Percentiles rank a stretch among this genome's conserved stretches.
Conservation (phyloP, 495 filamentous ascomycete species). For the Penicillium maclennaniae region DNA sequence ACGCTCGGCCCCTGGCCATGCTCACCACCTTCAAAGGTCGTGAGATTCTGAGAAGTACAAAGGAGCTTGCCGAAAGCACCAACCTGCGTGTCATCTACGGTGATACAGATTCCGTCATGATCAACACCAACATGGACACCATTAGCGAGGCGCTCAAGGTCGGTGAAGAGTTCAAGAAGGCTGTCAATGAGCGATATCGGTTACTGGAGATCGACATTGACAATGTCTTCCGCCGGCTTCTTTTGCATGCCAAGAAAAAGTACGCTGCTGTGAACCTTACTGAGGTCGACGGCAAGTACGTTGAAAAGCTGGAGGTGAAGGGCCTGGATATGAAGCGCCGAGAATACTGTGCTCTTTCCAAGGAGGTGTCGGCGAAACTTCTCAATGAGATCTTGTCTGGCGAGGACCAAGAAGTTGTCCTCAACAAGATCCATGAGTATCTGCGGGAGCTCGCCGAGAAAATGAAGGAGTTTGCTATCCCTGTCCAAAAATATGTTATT, state of each 20-base stretch:
- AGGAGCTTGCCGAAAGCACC: conserved; percentile 86
- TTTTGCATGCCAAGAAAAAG: conserved; percentile 98
- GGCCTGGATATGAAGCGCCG: conserved; percentile 95
- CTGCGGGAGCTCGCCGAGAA: conserved; percentile 74
- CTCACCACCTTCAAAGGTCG: conserved; percentile 96
- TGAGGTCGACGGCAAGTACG: conserved; percentile 80
- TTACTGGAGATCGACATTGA: conserved; percentile 97
- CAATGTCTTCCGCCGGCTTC: conserved; percentile 88
- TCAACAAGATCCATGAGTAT: conserved; percentile 89
- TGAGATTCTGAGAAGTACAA: conserved; percentile 93
- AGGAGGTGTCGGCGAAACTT: conserved; percentile 80
- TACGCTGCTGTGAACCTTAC: conserved; percentile 95
- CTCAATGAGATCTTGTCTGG: conserved; percentile 91
- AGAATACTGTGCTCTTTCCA: conserved; percentile 92
- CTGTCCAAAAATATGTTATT: conserved; percentile 86
- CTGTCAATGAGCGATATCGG: conserved; percentile 85
- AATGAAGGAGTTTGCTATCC: conserved; percentile 75
- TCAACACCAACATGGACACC: conserved; percentile 95
- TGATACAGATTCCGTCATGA: conserved; percentile 99
- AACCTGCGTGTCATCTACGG: conserved; percentile 93
- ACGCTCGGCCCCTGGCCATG: conserved; percentile 89
- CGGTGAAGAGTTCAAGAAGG: conserved; percentile 73
- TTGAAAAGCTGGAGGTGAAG: conserved; percentile 96
- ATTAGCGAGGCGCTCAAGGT: conserved; percentile 87
- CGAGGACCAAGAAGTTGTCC: conserved; percentile 83